Conservation (phyloP, 257 asterid genomes). For the Leptodermis oblonga region DNA sequence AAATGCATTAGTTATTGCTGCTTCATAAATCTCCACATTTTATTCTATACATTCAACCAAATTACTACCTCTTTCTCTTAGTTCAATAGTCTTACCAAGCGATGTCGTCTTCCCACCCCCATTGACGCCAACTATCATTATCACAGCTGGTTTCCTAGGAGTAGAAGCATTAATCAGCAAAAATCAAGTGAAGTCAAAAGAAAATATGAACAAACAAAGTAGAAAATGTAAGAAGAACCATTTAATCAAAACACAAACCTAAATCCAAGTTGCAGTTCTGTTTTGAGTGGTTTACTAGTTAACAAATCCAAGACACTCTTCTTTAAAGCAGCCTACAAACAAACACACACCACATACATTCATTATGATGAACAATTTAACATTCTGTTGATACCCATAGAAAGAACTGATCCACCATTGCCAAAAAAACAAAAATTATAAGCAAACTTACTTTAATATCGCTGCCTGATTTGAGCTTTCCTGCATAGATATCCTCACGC, state of each 20-base stretch:
- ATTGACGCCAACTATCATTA: conserved; percentile 94
- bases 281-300: conserved; percentile 74
- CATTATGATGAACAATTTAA: not conserved
- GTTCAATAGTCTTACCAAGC: conserved; percentile 55
- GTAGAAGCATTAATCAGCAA: conserved; percentile 19
- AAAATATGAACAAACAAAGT: conserved; percentile 7
- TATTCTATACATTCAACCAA: not conserved
- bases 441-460: conserved; percentile 67
- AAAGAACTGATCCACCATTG: not conserved
- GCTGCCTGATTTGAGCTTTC: conserved; percentile 86
- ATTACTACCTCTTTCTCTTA: not conserved
- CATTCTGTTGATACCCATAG: not conserved
- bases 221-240: not conserved
- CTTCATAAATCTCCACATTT: not conserved
- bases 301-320: conserved; percentile 64
- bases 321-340: conserved; percentile 72
- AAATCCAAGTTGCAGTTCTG: conserved; percentile 84
- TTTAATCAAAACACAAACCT: conserved; percentile 44
- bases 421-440: not conserved
- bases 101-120: conserved; percentile 99
- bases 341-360: conserved; percentile 12
- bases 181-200: not conserved
- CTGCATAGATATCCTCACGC: conserved; percentile 87
- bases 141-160: conserved; percentile 90
- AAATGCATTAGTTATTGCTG: conserved; percentile 4